These are phyloP conservation scores for Catharanthus roseus DNA, from an alignment of 257 asterid species.

Conservation along the genomic window DNA sequence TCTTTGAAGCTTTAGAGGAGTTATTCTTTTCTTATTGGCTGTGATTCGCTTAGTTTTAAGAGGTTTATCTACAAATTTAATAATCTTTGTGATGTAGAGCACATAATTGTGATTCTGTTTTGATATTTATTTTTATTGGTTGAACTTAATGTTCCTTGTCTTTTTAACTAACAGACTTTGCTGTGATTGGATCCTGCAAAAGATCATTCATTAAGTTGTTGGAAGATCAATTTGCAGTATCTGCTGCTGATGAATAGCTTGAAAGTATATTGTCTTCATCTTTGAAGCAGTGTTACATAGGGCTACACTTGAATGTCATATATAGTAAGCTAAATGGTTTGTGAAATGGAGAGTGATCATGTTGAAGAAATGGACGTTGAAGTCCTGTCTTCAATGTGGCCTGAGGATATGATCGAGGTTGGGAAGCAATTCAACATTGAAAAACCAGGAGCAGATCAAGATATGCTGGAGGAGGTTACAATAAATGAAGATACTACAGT, in stretches of 20 bases:
- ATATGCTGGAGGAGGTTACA: conserved; percentile 72
- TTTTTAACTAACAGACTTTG: neutral
- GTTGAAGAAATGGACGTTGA: conserved; percentile 70
- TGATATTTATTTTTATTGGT: neutral
- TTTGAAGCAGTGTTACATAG: neutral
- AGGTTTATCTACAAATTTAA: too few relatives aligned
- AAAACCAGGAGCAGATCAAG: conserved; percentile 66
- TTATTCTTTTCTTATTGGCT: neutral
- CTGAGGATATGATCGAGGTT: conserved; percentile 77
- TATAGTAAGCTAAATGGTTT: conserved; percentile 27
- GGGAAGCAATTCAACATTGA: conserved; percentile 81
- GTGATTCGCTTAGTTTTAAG: neutral
- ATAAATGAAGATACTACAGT: conserved; percentile 62
- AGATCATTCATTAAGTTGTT: too few relatives aligned
- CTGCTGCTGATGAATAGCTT: neutral
- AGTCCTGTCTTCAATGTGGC: conserved; percentile 94
- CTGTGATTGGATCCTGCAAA: neutral
- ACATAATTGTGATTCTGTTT: too few relatives aligned
- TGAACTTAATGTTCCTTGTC: neutral
- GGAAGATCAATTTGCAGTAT: neutral
- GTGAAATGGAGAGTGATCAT: conserved; percentile 59
- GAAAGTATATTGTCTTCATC: neutral
- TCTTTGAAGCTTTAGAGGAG: neutral
- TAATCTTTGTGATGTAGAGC: too few relatives aligned
- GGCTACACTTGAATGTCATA: conserved; percentile 11